Percentiles rank a stretch among this genome's conserved stretches.
Conservation (phyloP, 2,329 filamentous ascomycete genomes). For the Neoarthrinium moseri region DNA sequence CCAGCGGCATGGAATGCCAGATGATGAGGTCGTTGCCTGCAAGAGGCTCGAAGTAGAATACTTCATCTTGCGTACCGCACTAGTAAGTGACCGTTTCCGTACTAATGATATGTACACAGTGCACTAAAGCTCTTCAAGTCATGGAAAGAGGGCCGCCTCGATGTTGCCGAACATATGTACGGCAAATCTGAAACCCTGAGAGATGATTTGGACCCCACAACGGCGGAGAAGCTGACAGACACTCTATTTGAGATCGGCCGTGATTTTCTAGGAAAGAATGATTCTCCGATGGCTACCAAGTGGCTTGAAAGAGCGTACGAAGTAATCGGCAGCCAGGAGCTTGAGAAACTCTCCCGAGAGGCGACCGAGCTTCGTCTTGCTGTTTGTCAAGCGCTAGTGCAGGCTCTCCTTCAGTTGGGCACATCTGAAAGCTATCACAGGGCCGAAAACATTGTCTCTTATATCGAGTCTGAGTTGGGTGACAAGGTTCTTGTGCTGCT, state of each 20-base stretch:
- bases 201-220: constrained; percentile 41
- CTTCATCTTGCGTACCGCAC: constrained; percentile 60
- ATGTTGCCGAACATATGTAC: constrained; percentile 79
- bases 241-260: constrained; percentile 72
- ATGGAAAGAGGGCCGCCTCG: constrained; percentile 70
- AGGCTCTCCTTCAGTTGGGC: constrained; percentile 48
- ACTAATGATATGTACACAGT: constrained; percentile 14
- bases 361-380: constrained; percentile 64
- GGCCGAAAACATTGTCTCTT: constrained; percentile 55
- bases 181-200: constrained; percentile 49
- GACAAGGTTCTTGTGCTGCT: constrained; percentile 65
- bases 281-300: constrained; percentile 55
- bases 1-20: constrained; percentile 20
- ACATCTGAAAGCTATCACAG: constrained; percentile 43
- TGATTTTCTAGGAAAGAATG: constrained; percentile 48
- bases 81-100: constrained; percentile 53
- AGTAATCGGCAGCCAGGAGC: constrained; percentile 52
- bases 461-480: constrained; percentile 62
- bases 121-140: constrained; percentile 46
- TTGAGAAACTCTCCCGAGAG: constrained; percentile 56
- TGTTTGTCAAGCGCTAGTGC: constrained; percentile 64
- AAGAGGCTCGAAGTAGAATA: constrained; percentile 58
- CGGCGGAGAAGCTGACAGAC: constrained; percentile 63
- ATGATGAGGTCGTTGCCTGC: constrained; percentile 28
- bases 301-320: constrained; percentile 74